These are phyloP conservation scores for Rhizoclosmatium sp. DNA, from an alignment of 192 early-diverging fungal genomes.

Conservation along the genomic window DNA sequence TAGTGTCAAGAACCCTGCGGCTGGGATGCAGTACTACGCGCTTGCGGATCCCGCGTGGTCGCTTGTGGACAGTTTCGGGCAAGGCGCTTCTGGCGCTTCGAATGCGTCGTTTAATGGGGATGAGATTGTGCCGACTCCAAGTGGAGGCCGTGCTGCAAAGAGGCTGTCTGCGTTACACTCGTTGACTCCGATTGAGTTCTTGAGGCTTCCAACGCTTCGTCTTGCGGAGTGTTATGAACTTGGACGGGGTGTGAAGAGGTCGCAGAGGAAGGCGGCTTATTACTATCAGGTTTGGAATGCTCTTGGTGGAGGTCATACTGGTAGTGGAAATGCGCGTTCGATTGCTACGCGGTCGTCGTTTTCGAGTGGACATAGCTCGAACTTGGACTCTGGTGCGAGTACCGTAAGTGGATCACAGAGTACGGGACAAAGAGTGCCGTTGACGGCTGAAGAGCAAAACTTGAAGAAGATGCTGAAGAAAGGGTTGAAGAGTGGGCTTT, in stretches of 20 bases:
- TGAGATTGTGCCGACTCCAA: too few species aligned
- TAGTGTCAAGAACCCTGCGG: neutral
- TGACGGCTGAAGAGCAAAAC: neutral
- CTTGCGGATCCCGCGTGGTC: constrained; percentile 33
- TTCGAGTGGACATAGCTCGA: neutral
- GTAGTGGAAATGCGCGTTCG: neutral
- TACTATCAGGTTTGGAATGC: constrained; percentile 35
- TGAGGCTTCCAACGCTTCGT: constrained; percentile 25
- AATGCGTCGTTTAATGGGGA: neutral
- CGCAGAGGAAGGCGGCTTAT: constrained; percentile 15
- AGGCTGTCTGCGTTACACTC: neutral
- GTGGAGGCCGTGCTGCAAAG: neutral
- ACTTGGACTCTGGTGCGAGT: neutral
- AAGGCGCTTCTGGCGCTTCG: neutral
- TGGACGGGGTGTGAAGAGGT: constrained; percentile 10
- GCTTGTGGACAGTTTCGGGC: constrained; percentile 7
- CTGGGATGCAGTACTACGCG: neutral
- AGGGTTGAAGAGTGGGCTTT: neutral
- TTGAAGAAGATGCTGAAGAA: neutral
- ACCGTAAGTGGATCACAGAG: neutral
- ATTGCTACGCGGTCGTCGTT: neutral
- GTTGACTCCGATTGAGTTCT: constrained; percentile 28
- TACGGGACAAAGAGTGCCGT: neutral
- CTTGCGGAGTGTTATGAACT: constrained; percentile 28
- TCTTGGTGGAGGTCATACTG: constrained; percentile 6